Base-by-base conservation (phyloP, 257 asterid genomes). In the Schizonepeta tenuifolia region DNA sequence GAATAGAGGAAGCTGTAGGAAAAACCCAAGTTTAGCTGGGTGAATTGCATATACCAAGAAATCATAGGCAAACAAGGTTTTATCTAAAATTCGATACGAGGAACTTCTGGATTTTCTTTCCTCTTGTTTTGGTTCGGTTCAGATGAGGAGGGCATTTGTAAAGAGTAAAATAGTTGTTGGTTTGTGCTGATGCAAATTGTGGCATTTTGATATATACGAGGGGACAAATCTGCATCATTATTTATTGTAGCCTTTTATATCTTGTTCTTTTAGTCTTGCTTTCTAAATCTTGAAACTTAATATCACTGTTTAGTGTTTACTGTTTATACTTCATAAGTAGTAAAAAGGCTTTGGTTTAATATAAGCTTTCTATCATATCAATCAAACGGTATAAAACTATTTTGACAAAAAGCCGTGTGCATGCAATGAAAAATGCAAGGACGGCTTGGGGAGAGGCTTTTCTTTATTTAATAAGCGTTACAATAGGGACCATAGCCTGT, bases 91-190 rank as follows among this genome's bases (percentile, higher is more conserved):
- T 54, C 22, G 15, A 63, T 65, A 65, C 70, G 73, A 38, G 68
- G 47, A 67, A 28, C 76, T 55, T 60, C 57, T 61, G 62, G 56
- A 11, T 50, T 75, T 43, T 75, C 18, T 72, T 73, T 65, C 73
- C 58, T 40, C 75, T 40, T 72, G 26, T 24, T 24, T 24, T 24
- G 26, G 26, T 78, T 67, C 17, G 5, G 5, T 63, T 46, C 59
- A 46, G 75, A 46, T 65, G 82, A 72, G 71, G 75, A 72, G 78
- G 81, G 67, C 76, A 69, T 57, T 24, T 84, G 87, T 84, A 74
- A 73, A 86, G 72, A 82, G 77, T 80, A 7, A 49, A 69, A n/a
- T 28, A 46, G 71, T 41, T 22, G 75, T 31, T 85, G 74, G 82
- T 62, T 64, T 73, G 64, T 78, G 78, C 11, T n/a, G 72, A 61